Conservation (phyloP, 192 early-diverging fungal species). For the Polychytrium aggregatum region DNA sequence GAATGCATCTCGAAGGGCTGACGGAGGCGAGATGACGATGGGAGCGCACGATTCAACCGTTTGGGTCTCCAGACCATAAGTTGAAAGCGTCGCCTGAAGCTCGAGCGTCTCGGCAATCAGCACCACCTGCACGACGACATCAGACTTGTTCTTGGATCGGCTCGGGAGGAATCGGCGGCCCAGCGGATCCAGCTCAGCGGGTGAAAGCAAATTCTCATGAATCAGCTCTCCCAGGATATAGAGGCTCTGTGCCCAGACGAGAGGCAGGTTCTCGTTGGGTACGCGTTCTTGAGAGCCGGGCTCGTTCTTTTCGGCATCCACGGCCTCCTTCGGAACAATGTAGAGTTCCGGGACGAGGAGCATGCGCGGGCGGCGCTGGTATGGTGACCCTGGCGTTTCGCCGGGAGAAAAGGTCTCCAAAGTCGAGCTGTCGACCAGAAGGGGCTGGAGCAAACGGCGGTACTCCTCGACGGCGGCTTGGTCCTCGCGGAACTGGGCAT, state of each 20-base stretch:
- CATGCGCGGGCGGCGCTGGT: slow-evolving; percentile 17
- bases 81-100: slow-evolving; percentile 56
- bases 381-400: too few species aligned
- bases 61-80: slow-evolving; percentile 72
- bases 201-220: slow-evolving; percentile 60
- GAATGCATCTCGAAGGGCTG: slow-evolving; percentile 69
- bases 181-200: slow-evolving; percentile 74
- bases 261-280: slow-evolving; percentile 75
- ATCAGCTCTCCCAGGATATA: slow-evolving; percentile 67
- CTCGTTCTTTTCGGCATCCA: slow-evolving; percentile 58
- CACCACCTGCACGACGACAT: slow-evolving; percentile 65
- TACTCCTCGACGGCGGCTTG: slow-evolving; percentile 58
- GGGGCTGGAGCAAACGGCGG: slow-evolving; percentile 48
- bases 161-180: slow-evolving; percentile 54
- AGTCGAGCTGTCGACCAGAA: slow-evolving; percentile 57
- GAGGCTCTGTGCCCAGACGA: slow-evolving; percentile 80
- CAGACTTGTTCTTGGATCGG: slow-evolving; percentile 36
- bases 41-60: slow-evolving; percentile 58
- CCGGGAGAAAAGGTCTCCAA: slow-evolving; percentile 13
- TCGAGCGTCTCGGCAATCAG: slow-evolving; percentile 61
- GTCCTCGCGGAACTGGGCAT: slow-evolving; percentile 64
- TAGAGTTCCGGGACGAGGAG: slow-evolving; percentile 55
- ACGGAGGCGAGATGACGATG: slow-evolving; percentile 59
- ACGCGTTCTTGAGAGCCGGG: slow-evolving; percentile 60
- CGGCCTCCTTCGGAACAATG: slow-evolving; percentile 61